phyloP scores from a whole-genome alignment of 148 eudicot species.

The Simmondsia chinensis region DNA sequence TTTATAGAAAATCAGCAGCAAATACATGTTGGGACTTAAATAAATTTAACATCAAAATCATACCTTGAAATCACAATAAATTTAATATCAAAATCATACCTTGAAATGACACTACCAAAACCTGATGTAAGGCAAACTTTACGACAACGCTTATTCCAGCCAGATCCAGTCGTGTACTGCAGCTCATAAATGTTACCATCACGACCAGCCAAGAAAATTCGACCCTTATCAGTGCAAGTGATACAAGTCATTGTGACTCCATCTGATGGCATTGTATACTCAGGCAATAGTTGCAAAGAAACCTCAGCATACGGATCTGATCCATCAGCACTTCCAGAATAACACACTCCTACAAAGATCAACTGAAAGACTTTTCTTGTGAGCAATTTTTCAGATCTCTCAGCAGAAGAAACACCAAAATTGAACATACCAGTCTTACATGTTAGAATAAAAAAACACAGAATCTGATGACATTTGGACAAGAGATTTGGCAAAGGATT shows the following conservation, averaged over 20 bases:
- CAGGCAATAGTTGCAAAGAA: slow-evolving; percentile 82
- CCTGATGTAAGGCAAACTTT: slow-evolving; percentile 95
- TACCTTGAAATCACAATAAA: too few relatives aligned
- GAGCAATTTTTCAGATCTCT: too few relatives aligned
- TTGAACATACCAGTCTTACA: too few relatives aligned
- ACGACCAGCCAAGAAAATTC: slow-evolving; percentile 84
- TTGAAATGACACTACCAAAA: slow-evolving; percentile 74
- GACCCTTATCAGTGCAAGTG: slow-evolving; percentile 77
- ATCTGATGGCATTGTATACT: slow-evolving; percentile 79
- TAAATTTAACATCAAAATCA: too few relatives aligned
- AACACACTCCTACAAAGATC: slow-evolving; percentile 93
- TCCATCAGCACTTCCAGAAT: slow-evolving; percentile 78
- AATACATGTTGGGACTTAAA: too few relatives aligned
- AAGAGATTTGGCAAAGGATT: too few relatives aligned
- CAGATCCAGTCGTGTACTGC: slow-evolving; percentile 79
- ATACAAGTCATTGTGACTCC: slow-evolving; percentile 94
- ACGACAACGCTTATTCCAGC: slow-evolving; percentile 92
- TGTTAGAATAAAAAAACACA: too few relatives aligned
- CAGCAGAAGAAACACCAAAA: too few relatives aligned
- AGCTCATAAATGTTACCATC: slow-evolving; percentile 94
- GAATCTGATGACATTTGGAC: too few relatives aligned
- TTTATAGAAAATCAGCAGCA: too few relatives aligned
- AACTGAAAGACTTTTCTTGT: slow-evolving; percentile 40
- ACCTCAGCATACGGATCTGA: slow-evolving; percentile 93
- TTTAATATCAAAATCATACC: slow-evolving; percentile 29